Conservation (phyloP, 768 basidiomycete genomes). For the Glaciozyma martinii region DNA sequence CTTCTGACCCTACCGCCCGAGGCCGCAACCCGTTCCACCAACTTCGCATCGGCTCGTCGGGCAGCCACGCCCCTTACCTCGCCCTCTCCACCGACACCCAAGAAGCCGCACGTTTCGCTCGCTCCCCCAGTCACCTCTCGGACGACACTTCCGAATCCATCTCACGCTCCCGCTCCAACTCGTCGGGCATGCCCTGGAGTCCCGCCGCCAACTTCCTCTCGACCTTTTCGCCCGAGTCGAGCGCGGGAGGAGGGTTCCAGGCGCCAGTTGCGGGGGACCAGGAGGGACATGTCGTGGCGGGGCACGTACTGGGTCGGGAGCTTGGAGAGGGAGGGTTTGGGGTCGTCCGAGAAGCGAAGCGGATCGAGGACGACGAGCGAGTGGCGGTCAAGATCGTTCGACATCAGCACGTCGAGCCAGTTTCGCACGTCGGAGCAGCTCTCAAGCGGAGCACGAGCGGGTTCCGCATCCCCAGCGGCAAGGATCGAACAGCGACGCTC, state of each 20-base stretch:
- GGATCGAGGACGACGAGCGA: slow-evolving; percentile 2
- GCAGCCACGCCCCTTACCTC: neutral
- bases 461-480: too few relatives aligned
- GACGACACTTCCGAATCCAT: neutral
- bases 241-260: neutral
- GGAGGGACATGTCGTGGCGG: slow-evolving; percentile 24
- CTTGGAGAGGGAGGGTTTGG: slow-evolving; percentile 31
- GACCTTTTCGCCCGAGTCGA: slow-evolving; percentile 18
- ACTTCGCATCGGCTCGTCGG: neutral
- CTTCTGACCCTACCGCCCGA: neutral
- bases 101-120: neutral
- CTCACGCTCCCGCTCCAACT: neutral
- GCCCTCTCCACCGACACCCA: neutral
- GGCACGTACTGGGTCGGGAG: slow-evolving; percentile 25
- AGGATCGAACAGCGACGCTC: too few relatives aligned
- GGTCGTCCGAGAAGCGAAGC: slow-evolving; percentile 24
- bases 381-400: slow-evolving; percentile 35
- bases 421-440: neutral
- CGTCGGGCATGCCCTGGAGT: neutral
- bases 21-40: neutral
- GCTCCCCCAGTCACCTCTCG: neutral
- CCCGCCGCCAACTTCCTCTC: slow-evolving; percentile 32
- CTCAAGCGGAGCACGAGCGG: neutral
- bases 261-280: neutral
- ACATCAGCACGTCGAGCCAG: neutral